Evolutionary conservation across 148 eudicot genomes (phyloP).

Genomic region (Rheum nobile): DNA sequence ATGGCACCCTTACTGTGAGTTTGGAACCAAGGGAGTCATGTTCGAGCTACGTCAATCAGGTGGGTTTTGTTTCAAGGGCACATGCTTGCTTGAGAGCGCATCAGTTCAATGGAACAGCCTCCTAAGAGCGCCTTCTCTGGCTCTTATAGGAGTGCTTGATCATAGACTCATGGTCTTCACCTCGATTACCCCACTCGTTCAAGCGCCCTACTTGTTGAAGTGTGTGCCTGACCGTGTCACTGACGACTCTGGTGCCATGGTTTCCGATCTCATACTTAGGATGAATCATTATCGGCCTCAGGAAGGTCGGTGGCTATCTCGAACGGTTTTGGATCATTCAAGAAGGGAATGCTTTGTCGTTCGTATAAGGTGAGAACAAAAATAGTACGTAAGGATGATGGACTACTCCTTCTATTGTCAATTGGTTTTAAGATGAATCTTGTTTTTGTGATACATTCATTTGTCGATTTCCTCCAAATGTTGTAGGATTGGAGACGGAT

Average conservation of each 20-base stretch:
- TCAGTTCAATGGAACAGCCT: conserved; percentile 66
- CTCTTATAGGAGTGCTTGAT: conserved; percentile 37
- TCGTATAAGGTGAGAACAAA: conserved; percentile 58
- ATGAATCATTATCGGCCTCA: conserved; percentile 81
- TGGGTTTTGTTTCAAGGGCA: conserved; percentile 44
- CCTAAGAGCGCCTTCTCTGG: conserved; percentile 70
- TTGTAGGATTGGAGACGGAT: conserved; percentile 57
- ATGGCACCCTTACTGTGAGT: conserved; percentile 69
- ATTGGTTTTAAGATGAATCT: no score
- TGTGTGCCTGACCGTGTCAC: conserved; percentile 82
- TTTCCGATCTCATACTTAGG: conserved; percentile 73
- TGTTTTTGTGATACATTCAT: no score
- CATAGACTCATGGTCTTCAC: conserved; percentile 34
- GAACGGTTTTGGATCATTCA: conserved; percentile 75
- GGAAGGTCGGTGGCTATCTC: conserved; percentile 84
- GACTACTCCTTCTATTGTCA: no score
- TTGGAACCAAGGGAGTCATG: conserved; percentile 58
- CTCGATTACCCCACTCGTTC: conserved; percentile 85
- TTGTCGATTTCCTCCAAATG: no score
- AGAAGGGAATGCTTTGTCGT: conserved; percentile 77
- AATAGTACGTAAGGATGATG: no score
- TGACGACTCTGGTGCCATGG: conserved; percentile 89
- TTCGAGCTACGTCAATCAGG: conserved; percentile 44
- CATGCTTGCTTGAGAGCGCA: conserved; percentile 28
- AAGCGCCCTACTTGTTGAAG: conserved; percentile 70